Evolutionary conservation across 257 asterid species (phyloP).

Genomic region (Buddleja alternifolia): DNA sequence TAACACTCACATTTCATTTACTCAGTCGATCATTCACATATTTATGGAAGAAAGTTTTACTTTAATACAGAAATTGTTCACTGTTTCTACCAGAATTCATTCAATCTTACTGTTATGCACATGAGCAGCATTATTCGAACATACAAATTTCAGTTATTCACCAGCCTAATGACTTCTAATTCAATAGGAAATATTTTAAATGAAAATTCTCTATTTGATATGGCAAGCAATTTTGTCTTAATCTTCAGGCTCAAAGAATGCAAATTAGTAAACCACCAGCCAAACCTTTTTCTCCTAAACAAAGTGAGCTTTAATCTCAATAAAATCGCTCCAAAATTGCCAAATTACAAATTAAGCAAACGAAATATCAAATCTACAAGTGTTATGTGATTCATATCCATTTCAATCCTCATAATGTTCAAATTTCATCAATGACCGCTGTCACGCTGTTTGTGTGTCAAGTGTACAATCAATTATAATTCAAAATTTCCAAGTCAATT

Average conservation of each 20-base stretch:
- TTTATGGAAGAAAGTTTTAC: background rate
- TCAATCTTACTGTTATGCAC: conserved; percentile 3
- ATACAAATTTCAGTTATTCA: background rate
- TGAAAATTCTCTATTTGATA: background rate
- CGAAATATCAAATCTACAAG: conserved; percentile 6
- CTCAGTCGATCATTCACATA: conserved; percentile 4
- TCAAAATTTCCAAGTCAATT: background rate
- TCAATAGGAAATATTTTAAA: conserved; percentile 1
- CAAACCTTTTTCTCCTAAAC: background rate
- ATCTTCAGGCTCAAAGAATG: conserved; percentile 6
- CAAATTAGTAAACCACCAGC: background rate
- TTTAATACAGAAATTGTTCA: background rate
- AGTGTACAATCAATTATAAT: background rate
- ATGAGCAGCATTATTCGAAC: conserved; percentile 1
- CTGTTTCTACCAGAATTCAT: conserved; percentile 5
- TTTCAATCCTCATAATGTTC: conserved; percentile 2
- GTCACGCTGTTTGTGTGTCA: background rate
- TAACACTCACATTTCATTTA: background rate
- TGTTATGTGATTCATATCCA: background rate
- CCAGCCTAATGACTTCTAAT: conserved; percentile 10
- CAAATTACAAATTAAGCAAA: background rate
- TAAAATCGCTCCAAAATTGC: background rate
- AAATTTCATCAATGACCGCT: conserved; percentile 9
- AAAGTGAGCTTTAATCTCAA: conserved; percentile 7
- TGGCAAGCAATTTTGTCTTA: background rate